Base-by-base conservation (phyloP, 371 early-diverging fungal species). In the Mucor sp. region DNA sequence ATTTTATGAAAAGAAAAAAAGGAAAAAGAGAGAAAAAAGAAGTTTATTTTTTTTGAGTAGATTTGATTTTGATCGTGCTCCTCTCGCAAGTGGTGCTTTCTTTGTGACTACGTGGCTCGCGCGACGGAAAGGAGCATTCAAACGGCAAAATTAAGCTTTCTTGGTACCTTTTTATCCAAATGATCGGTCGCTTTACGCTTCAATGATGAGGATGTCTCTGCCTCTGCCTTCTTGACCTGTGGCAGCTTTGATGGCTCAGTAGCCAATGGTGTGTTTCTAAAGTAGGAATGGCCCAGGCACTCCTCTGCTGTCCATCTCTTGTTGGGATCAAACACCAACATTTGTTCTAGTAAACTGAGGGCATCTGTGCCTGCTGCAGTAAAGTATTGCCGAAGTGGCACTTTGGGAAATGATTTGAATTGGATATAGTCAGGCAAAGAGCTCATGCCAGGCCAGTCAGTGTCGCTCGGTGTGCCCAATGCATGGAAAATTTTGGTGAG, bases 381-480 rank as follows among this genome's bases (percentile, higher is more conserved):
- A 81, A 99, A 99, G 32, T 97, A 84, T 12, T 82, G 77, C 56
- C 87, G 74, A 23, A 98, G 80, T 6, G 93, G 91, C 2, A 92
- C 90, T 71, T 87, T 90, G 8, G 95, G 95, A 60, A 84, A 88
- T 14, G 71, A 64, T 66, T 80, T 77, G 50, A 83, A 85, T 50
- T 86, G 87, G 33, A 92, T 83, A 70, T 83, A 94, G 67, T 90
- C 93, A 3, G 94, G 92, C 43, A 97, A 83, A 19, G 82, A 72
- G 9, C 79, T 80, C 87, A 95, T 85, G 1, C 92, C 92, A 48
- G 97, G 97, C 99, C 99, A 99, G 19, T 95, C 97, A 6, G 85
- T 83, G 66, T 98, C 97, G 0, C 94, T 93, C 1, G 99, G 99
- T 25, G 99, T 99, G 25, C 99, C 99, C 41, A 98, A 78, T 0